A percentile compares a stretch with the other conserved stretches of the same genome.
phyloP scores from a whole-genome alignment of 2,329 filamentous ascomycete species.

The Zymoseptoria crescenta region DNA sequence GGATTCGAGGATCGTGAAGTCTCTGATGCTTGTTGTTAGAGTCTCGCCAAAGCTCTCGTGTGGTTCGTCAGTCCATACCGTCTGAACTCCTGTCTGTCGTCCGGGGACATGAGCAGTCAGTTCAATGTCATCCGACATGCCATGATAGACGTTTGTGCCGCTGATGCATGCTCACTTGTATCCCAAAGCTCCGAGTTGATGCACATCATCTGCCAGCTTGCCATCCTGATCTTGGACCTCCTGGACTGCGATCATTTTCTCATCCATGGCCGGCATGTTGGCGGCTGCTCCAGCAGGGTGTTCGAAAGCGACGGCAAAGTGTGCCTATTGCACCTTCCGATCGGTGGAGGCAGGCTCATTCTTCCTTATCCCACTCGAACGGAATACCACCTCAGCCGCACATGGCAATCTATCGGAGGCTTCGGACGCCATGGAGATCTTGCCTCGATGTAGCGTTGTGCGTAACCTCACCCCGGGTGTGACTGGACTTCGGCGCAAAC shows the following conservation, averaged over 20 bases:
- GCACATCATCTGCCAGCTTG: background rate
- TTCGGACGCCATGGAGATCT: background rate
- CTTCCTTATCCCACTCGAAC: background rate
- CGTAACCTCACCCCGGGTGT: background rate
- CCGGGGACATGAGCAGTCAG: background rate
- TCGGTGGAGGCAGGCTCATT: background rate
- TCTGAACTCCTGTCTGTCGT: background rate
- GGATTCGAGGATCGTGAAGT: slow-evolving; percentile 28
- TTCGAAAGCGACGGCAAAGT: background rate
- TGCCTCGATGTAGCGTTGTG: background rate
- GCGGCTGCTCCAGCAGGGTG: no score
- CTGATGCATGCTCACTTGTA: background rate
- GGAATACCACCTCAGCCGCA: background rate
- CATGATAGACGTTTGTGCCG: background rate
- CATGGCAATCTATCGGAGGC: background rate
- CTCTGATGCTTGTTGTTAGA: slow-evolving; percentile 8
- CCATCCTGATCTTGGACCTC: background rate
- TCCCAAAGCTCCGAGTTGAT: background rate
- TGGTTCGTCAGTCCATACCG: background rate
- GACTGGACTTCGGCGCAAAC: background rate
- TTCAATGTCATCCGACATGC: background rate
- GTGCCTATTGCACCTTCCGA: background rate
- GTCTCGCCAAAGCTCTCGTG: background rate
- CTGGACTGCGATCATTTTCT: background rate
- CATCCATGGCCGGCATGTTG: background rate